Conservation (phyloP, 257 asterid species). For the Jaltomata sinuosa region DNA sequence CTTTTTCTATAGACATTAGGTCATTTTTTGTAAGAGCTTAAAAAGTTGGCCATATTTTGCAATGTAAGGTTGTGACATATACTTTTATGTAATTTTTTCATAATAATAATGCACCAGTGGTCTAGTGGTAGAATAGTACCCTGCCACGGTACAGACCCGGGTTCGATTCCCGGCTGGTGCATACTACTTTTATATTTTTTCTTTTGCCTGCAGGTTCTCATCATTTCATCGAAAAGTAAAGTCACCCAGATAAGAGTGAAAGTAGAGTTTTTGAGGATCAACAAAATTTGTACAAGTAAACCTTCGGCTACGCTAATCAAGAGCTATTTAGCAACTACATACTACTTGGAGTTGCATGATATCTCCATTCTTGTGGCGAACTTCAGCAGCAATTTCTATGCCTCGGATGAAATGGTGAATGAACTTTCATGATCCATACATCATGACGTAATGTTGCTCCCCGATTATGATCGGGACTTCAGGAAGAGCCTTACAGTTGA, state of each 20-base stretch:
- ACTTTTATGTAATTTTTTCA: too few species aligned
- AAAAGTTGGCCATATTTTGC: too few species aligned
- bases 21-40: too few species aligned
- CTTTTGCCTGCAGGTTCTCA: too few species aligned
- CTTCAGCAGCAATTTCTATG: background rate
- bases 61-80: too few species aligned
- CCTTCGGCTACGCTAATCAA: background rate
- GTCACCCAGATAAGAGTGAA: too few species aligned
- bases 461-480: conserved; percentile 27
- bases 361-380: background rate
- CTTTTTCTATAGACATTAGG: too few species aligned
- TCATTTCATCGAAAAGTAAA: too few species aligned
- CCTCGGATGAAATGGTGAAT: background rate
- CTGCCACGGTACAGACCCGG: conserved; percentile 94
- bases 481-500: conserved; percentile 52
- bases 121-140: conserved; percentile 92
- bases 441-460: background rate
- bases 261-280: too few species aligned
- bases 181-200: too few species aligned
- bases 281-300: background rate
- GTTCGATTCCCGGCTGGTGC: conserved; percentile 97
- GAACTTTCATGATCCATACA: background rate
- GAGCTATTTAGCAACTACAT: background rate
- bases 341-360: background rate
- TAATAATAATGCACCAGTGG: conserved; percentile 93